phyloP scores from a whole-genome alignment of 1,284 basidiomycete species.

The Moesziomyces sp. region DNA sequence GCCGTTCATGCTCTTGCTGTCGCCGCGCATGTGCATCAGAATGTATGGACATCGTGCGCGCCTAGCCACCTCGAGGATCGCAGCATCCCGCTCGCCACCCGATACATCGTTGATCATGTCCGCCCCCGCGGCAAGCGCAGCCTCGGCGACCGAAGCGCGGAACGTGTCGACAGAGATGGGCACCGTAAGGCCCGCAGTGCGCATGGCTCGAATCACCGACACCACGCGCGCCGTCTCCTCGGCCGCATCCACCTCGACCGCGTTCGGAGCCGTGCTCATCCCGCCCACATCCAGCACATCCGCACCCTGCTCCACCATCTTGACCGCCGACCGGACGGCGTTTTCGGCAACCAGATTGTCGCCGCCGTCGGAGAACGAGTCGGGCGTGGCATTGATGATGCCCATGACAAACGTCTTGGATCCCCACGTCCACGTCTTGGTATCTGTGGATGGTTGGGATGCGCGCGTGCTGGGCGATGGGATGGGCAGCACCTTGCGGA shows the following conservation, averaged over 20 bases:
- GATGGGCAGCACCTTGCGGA: constrained; percentile 52
- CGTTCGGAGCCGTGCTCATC: constrained; percentile 74
- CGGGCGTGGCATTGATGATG: constrained; percentile 92
- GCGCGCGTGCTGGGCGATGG: constrained; percentile 21
- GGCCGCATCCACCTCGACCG: constrained; percentile 66
- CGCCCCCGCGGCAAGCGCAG: constrained; percentile 83
- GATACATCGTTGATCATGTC: constrained; percentile 95
- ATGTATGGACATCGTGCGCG: constrained; percentile 73
- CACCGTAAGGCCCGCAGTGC: constrained; percentile 65
- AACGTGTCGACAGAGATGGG: constrained; percentile 94
- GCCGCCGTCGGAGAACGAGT: constrained; percentile 94
- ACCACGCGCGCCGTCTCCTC: constrained; percentile 78
- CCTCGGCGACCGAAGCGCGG: constrained; percentile 81
- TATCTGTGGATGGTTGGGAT: constrained; percentile 11
- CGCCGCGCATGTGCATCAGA: constrained; percentile 92
- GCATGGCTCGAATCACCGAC: constrained; percentile 71
- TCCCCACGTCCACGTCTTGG: constrained; percentile 57
- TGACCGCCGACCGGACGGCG: constrained; percentile 34
- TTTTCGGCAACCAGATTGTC: constrained; percentile 70
- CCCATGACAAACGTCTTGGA: constrained; percentile 83
- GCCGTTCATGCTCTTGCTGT: constrained; percentile 72
- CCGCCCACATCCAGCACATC: constrained; percentile 93
- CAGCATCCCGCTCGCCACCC: constrained; percentile 73
- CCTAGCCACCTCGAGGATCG: constrained; percentile 78
- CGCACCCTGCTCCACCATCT: constrained; percentile 69